phyloP scores from a whole-genome alignment of 768 basidiomycete genomes.

The Kwoniella pini region DNA sequence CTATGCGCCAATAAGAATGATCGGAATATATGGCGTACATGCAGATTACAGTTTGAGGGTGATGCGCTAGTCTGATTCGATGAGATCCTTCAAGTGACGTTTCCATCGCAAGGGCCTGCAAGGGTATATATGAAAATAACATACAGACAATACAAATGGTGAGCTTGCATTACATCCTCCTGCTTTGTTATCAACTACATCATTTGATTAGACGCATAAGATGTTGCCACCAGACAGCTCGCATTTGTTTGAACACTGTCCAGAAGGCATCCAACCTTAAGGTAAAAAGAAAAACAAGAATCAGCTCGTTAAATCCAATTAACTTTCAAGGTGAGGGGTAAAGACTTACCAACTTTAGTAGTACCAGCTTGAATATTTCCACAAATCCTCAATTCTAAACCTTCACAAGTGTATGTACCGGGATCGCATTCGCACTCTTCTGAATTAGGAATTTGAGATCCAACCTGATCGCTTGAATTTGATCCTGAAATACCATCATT shows the following conservation, averaged over 20 bases:
- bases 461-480: background rate
- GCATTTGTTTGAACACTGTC: background rate
- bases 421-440: constrained; percentile 4
- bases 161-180: too few relatives aligned
- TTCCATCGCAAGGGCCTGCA: too few relatives aligned
- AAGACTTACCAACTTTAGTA: constrained; percentile 5
- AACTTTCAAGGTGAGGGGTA: too few relatives aligned
- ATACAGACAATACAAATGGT: too few relatives aligned
- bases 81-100: too few relatives aligned
- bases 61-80: too few relatives aligned
- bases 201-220: background rate
- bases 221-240: background rate
- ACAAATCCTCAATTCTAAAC: constrained; percentile 6
- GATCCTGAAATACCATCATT: background rate
- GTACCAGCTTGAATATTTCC: constrained; percentile 5
- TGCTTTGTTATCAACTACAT: too few relatives aligned
- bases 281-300: background rate
- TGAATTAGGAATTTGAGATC: background rate
- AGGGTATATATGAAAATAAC: too few relatives aligned
- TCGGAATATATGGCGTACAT: too few relatives aligned
- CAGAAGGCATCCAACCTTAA: background rate
- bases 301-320: too few relatives aligned
- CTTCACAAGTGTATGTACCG: constrained; percentile 1
- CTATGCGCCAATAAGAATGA: too few relatives aligned
- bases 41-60: too few relatives aligned